Evolutionary conservation across 225 moss, liverwort and hornwort genomes (phyloP).

Genomic region (Sphagnum tenellum): DNA sequence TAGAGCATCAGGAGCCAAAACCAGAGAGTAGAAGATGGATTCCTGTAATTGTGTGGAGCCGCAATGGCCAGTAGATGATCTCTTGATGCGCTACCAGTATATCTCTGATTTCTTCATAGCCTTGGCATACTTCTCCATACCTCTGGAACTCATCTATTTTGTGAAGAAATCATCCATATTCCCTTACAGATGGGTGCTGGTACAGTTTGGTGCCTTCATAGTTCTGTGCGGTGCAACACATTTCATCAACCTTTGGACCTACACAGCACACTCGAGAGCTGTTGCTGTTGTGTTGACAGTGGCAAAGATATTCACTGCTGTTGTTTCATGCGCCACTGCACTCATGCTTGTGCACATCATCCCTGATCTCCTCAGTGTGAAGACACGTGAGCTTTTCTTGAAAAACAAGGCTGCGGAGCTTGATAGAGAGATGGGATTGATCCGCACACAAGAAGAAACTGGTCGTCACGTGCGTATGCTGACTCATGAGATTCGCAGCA

Average conservation of each 20-base stretch:
- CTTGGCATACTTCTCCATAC: conserved; percentile 7
- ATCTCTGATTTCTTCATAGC: conserved; percentile 8
- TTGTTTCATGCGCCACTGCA: conserved; percentile 6
- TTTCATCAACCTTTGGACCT: conserved; percentile 5
- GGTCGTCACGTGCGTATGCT: conserved; percentile 1
- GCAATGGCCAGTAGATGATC: conserved; percentile 2
- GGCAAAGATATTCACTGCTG: conserved; percentile 4
- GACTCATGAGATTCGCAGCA: background rate
- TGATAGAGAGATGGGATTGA: conserved; percentile 6
- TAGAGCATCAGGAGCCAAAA: too few species aligned
- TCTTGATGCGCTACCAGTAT: conserved; percentile 6
- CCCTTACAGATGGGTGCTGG: conserved; percentile 8
- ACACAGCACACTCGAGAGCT: conserved; percentile 1
- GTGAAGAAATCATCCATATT: conserved; percentile 6
- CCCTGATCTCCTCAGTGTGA: conserved; percentile 8
- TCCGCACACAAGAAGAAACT: conserved; percentile 3
- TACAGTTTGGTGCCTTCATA: conserved; percentile 8
- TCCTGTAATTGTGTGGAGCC: conserved; percentile 4
- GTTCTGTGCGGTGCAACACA: conserved; percentile 5
- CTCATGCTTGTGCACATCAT: conserved; percentile 9
- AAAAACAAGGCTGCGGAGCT: conserved; percentile 9
- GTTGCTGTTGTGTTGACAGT: conserved; percentile 3
- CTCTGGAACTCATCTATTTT: conserved; percentile 6
- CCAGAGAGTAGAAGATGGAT: too few species aligned
- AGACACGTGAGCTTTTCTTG: conserved; percentile 5